phyloP scores from a whole-genome alignment of 176 grass and related monocot species.

The Panicum miliaceum region DNA sequence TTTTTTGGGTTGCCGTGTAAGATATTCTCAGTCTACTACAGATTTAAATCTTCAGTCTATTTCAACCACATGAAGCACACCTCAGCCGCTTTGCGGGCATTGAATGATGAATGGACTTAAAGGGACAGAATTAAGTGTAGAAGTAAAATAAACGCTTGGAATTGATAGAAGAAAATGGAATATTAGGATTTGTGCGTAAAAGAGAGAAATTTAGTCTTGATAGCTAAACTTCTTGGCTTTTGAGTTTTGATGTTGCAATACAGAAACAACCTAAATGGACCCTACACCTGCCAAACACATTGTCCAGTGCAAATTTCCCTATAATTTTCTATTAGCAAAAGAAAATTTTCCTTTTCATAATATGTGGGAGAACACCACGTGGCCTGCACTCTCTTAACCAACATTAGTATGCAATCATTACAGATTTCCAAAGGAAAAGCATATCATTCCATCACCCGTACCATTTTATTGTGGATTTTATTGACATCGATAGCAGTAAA shows the following conservation, averaged over 20 bases:
- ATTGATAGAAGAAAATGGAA: conserved; percentile 17
- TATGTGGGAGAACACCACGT: neutral
- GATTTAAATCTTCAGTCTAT: conserved; percentile 17
- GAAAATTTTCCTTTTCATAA: neutral
- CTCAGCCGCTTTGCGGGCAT: neutral
- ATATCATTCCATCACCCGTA: neutral
- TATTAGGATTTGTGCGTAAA: conserved; percentile 10
- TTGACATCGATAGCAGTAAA: neutral
- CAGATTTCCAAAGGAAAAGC: neutral
- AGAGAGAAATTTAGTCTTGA: conserved; percentile 19
- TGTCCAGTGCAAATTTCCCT: neutral
- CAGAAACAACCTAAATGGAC: conserved; percentile 18
- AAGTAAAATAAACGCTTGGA: neutral
- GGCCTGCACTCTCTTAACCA: neutral
- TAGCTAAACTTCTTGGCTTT: conserved; percentile 6
- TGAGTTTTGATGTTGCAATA: neutral
- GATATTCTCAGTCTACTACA: neutral
- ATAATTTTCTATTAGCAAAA: neutral
- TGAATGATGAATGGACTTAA: neutral
- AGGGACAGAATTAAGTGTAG: neutral
- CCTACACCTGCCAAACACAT: neutral
- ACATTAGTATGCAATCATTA: neutral
- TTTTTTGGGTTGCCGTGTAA: conserved; percentile 9
- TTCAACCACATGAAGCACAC: conserved; percentile 18
- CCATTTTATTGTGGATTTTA: neutral